Conservation (phyloP, 2,329 filamentous ascomycete genomes). For the Fonsecaea pedrosoi region DNA sequence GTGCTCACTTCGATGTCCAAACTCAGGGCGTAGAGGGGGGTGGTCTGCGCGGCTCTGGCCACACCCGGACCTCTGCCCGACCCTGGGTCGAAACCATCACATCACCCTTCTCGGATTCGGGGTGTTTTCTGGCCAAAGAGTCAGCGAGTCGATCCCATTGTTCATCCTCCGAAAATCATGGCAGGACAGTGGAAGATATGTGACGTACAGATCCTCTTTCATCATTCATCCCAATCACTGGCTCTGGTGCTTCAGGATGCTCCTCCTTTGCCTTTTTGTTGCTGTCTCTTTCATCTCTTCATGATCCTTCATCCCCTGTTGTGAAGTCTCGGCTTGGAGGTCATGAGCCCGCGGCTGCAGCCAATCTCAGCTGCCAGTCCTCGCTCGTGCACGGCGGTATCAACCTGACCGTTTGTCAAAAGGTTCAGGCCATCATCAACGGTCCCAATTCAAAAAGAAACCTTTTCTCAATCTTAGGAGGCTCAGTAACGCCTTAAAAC, state of each 20-base stretch:
- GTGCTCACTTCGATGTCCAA: no score
- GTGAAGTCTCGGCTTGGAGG: conserved; percentile 42
- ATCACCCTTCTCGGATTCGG: conserved; percentile 7
- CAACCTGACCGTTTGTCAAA: no score
- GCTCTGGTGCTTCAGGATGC: conserved; percentile 58
- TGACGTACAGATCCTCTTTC: conserved; percentile 55
- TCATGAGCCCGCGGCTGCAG: conserved; percentile 39
- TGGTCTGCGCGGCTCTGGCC: no score
- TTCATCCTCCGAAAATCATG: neutral
- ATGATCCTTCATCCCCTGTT: conserved; percentile 45
- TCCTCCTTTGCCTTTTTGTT: conserved; percentile 55
- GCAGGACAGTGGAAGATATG: neutral
- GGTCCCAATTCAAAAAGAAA: no score
- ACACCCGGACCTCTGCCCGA: no score
- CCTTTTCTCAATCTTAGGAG: no score
- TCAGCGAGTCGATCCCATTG: conserved; percentile 8
- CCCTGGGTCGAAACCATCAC: no score
- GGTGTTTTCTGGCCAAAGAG: conserved; percentile 19
- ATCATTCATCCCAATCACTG: conserved; percentile 62
- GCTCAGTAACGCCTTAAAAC: no score
- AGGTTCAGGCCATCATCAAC: no score
- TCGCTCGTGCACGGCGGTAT: no score
- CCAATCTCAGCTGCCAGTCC: no score
- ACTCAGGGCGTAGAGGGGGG: no score
- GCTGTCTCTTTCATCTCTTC: conserved; percentile 48